Percentiles rank a stretch among this genome's conserved stretches.
These are phyloP conservation scores for Phytophthora lateralis DNA, from an alignment of 352 stramenopile species.

Conservation along the genomic window DNA sequence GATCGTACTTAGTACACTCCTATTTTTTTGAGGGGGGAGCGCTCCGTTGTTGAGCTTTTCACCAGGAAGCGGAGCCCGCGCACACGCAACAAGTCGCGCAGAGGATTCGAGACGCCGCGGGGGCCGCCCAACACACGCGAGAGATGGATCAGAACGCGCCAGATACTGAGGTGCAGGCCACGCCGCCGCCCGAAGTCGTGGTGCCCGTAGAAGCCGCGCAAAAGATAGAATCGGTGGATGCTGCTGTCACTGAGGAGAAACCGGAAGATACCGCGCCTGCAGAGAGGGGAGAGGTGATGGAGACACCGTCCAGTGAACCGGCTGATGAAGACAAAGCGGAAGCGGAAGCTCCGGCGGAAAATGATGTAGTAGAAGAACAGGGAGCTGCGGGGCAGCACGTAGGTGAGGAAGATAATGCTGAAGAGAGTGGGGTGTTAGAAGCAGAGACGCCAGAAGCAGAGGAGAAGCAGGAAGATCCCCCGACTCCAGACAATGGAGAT, in stretches of 20 bases:
- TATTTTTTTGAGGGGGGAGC: conserved; percentile 21
- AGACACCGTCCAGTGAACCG: neutral
- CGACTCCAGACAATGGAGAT: conserved; percentile 2
- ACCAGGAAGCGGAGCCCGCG: conserved; percentile 13
- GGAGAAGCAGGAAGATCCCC: conserved; percentile 11
- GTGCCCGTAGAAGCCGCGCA: conserved; percentile 4
- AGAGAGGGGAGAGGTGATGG: conserved; percentile 3
- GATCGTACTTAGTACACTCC: conserved; percentile 33
- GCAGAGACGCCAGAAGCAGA: neutral
- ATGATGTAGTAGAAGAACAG: conserved; percentile 11
- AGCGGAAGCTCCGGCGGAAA: neutral
- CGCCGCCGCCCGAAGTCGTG: neutral
- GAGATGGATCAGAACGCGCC: conserved; percentile 30
- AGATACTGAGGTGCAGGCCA: conserved; percentile 15
- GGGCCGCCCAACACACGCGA: conserved; percentile 3
- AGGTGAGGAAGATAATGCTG: conserved; percentile 7
- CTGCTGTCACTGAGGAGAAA: conserved; percentile 1
- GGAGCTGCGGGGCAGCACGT: neutral
- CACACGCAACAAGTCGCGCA: conserved; percentile 6
- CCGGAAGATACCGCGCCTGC: conserved; percentile 8
- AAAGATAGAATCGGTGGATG: neutral
- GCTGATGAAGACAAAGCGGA: neutral
- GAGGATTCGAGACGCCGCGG: neutral
- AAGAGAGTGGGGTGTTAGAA: too few species aligned
- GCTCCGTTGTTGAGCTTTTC: conserved; percentile 30